Evolutionary conservation across 352 stramenopile genomes (phyloP), one percentile per base, ranked within the genome.

Genomic region (Phytophthora boehmeriae): DNA sequence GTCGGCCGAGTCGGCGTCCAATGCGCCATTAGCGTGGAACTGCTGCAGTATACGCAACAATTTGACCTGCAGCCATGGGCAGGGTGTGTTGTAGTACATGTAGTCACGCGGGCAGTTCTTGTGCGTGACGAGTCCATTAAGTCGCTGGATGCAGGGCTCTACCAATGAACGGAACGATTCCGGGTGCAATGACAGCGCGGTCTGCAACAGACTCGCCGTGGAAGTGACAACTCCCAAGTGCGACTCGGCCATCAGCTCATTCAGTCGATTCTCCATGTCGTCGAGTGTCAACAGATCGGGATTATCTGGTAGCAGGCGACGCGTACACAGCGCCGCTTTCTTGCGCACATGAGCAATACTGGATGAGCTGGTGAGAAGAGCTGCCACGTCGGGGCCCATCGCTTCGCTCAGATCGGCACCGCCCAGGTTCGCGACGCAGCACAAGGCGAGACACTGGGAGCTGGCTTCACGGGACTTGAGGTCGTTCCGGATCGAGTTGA

Each of bases 401-500:
- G 94, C 88, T 66, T 98, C 96, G 59, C 96, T 97, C 14, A 99
- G 80, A 60, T 99, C 95, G 35, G 86, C 83, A 28, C 97, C 97
- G 38, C 92, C 95, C 30, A 99, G 83, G 77, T 99, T 99, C 46
- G 95, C 96, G 56, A 98, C 94, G 36, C 92, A 97, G 58, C 93
- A 98, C 8, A 99, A 78, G 14, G 97, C 97, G 23, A 99, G 82
- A 59, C 91, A 97, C 70, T 99, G 96, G 20, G 92, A 89, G 34
- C 76, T 78, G 42, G 89, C 83, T 44, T 93, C 84, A 16, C 82
- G 80, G 5, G 80, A 91, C 54, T 92, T 97, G 56, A 99, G 79
- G 70, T 99, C 97, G 64, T 97, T 98, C 27, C 96, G 89, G 66
- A 99, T 98, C 5, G 92, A 98, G 68, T 98, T 98, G 55, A 99